Base-by-base conservation (phyloP, 1,284 basidiomycete genomes). In the Irpex rosettiformis region DNA sequence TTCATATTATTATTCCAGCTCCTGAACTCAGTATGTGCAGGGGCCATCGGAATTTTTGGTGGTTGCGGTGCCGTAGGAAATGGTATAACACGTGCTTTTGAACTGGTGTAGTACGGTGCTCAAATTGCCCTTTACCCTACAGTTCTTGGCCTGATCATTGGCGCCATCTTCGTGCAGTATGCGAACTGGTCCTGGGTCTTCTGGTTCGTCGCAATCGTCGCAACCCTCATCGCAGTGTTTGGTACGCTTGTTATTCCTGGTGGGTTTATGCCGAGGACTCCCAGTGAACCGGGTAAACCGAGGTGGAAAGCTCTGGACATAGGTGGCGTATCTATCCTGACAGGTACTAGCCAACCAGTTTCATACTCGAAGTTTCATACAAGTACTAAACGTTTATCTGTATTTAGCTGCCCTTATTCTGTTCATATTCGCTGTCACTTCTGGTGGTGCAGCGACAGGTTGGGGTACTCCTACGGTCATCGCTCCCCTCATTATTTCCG, bases 361-460 rank as follows among this genome's bases (percentile, higher is more conserved):
- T 45, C 21, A 45, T n/a, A n/a, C n/a, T n/a, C n/a, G n/a, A 18
- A 45, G n/a, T 45, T 22, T 18, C 3, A 22, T 16, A 25, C 10
- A 56, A 30, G 16, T 22, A 5, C 28, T 30, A 16, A 49, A 4
- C 18, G 13, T 42, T 2, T 37, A 21, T 37, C 37, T 8, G 47
- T 52, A 27, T 51, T 5, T 54, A 71, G 69, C 63, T 11, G 69
- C 69, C 0, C 63, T 72, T n/a, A 66, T 72, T 47, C 67, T 82
- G 18, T 79, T 82, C 66, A 76, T 81, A 40, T 81, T 77, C 61
- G 77, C 76, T 1, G 67, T 82, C 27, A 82, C 80, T 2, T 76
- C 77, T 4, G 79, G 78, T 2, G 48, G 48, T 10, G 75, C 78
- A 2, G 68, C 70, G 1, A 60, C 65, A 8, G 78, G 79, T 13